Evolutionary conservation across 306 rosid genomes (phyloP).

Genomic region (Lathyrus tuberosus): DNA sequence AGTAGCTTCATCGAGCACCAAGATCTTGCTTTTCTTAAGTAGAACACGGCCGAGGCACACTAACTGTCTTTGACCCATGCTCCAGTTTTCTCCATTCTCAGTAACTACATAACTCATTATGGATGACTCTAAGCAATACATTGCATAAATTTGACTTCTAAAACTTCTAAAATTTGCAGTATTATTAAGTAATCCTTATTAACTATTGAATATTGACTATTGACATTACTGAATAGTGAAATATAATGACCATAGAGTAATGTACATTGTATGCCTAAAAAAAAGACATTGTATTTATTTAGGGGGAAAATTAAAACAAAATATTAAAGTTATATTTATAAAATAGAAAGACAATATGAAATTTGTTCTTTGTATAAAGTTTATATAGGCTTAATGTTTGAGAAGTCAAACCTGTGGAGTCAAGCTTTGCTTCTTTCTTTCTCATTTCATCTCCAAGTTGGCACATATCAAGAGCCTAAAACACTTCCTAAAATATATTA

Average conservation of each 20-base stretch:
- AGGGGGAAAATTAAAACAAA: not conserved
- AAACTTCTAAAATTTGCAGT: not conserved
- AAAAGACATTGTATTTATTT: not conserved
- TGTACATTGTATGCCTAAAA: not conserved
- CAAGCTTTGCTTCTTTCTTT: constrained; percentile 76
- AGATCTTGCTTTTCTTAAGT: constrained; percentile 70
- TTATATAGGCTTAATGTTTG: not conserved
- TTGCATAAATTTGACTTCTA: not conserved
- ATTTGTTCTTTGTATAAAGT: not conserved
- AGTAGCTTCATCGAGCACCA: constrained; percentile 63
- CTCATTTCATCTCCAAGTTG: constrained; percentile 91
- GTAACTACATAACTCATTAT: constrained; percentile 39
- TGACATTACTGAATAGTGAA: not conserved
- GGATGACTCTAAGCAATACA: not conserved
- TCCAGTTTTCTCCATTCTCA: constrained; percentile 65
- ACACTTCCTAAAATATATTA: constrained; percentile 1
- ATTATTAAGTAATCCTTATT: too few relatives aligned
- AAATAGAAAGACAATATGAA: not conserved
- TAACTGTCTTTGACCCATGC: constrained; percentile 71
- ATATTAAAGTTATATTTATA: not conserved
- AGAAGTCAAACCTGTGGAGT: constrained; percentile 62
- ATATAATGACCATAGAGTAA: not conserved
- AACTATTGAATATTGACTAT: not conserved
- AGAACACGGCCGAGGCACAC: constrained; percentile 87
- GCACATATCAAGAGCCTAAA: constrained; percentile 79